These are phyloP conservation scores for Ichthyophthirius multifiliis DNA, from an alignment of 169 alveolate genomes.

Conservation along the genomic window DNA sequence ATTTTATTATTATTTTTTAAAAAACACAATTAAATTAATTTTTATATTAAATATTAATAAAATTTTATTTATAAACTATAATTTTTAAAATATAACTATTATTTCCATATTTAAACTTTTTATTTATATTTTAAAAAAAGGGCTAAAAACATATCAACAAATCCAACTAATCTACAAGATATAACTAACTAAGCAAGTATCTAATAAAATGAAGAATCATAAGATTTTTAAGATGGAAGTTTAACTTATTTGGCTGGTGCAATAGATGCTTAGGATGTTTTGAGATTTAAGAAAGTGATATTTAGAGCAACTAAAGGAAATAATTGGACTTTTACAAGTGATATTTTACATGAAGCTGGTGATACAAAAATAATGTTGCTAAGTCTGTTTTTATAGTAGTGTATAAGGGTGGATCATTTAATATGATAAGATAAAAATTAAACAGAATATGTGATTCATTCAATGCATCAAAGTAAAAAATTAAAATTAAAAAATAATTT, in stretches of 20 bases:
- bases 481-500: slow-evolving; percentile 70
- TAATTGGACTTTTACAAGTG: slow-evolving; percentile 90
- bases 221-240: slow-evolving; percentile 9
- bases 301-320: slow-evolving; percentile 98
- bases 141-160: no score
- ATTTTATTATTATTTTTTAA: no score
- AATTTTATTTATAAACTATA: no score
- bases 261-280: slow-evolving; percentile 89
- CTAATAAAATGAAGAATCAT: slow-evolving; percentile 14
- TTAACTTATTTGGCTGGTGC: slow-evolving; percentile 92
- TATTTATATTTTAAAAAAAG: no score
- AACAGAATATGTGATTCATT: slow-evolving; percentile 91
- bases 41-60: no score
- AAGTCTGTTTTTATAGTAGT: slow-evolving; percentile 17
- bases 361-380: slow-evolving; percentile 30
- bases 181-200: slow-evolving; percentile 32
- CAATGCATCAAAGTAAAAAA: slow-evolving; percentile 84
- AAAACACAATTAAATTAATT: no score
- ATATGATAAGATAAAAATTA: slow-evolving; percentile 86
- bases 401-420: slow-evolving; percentile 74
- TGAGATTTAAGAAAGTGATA: slow-evolving; percentile 93
- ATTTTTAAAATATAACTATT: no score
- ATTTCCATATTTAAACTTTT: no score
- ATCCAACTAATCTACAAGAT: no score
- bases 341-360: slow-evolving; percentile 71